Conservation (phyloP, 2,329 filamentous ascomycete species). For the Exophiala sp. region DNA sequence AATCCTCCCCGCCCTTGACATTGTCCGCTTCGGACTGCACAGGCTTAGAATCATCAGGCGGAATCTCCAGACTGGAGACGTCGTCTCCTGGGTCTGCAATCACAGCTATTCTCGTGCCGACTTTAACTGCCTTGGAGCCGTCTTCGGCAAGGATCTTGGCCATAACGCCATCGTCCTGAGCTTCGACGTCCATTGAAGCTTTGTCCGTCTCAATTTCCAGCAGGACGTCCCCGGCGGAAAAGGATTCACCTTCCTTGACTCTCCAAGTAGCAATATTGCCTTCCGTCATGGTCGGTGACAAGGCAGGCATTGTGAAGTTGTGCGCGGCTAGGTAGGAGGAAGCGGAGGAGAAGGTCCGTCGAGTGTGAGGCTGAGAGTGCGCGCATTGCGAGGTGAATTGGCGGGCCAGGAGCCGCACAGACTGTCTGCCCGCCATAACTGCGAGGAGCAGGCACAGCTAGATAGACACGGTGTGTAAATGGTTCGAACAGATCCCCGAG, state of each 20-base stretch:
- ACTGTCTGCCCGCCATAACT: conserved; percentile 26
- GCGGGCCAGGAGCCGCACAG: conserved; percentile 25
- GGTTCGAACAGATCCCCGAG: neutral
- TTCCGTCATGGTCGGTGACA: conserved; percentile 91
- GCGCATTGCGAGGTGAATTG: conserved; percentile 23
- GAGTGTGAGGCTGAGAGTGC: conserved; percentile 17
- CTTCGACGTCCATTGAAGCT: conserved; percentile 90
- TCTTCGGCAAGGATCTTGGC: conserved; percentile 70
- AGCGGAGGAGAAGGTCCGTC: conserved; percentile 22
- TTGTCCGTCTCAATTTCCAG: conserved; percentile 93
- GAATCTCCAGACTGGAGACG: conserved; percentile 65
- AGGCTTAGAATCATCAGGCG: conserved; percentile 53
- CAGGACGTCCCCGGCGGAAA: conserved; percentile 75
- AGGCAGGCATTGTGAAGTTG: conserved; percentile 85
- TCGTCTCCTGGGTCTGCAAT: conserved; percentile 78
- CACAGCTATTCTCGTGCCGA: conserved; percentile 75
- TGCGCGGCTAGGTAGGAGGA: conserved; percentile 57
- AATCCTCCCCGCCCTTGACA: conserved; percentile 20
- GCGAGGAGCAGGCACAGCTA: neutral
- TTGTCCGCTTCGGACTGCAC: conserved; percentile 24
- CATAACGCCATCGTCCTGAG: conserved; percentile 79
- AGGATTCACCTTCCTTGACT: conserved; percentile 77
- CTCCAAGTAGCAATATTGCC: conserved; percentile 82
- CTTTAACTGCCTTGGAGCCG: conserved; percentile 69
- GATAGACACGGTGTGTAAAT: neutral